These are phyloP conservation scores for Sindora glabra DNA, from an alignment of 306 rosid genomes.

Conservation along the genomic window DNA sequence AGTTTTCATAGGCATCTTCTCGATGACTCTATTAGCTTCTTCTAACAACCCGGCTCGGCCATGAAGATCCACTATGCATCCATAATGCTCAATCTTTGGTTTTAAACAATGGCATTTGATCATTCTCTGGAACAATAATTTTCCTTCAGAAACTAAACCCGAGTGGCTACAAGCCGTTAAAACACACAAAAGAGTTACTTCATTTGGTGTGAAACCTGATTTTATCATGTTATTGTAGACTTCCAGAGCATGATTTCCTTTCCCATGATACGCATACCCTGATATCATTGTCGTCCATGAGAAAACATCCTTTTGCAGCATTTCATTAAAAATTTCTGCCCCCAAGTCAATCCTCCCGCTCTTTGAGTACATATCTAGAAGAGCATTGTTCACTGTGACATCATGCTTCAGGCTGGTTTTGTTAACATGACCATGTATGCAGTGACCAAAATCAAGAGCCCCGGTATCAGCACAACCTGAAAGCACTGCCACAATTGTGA, in stretches of 20 bases:
- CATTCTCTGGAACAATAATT: conserved; percentile 4
- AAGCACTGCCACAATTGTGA: background rate
- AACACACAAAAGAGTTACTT: conserved; percentile 10
- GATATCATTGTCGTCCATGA: conserved; percentile 27
- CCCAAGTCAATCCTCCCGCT: conserved; percentile 24
- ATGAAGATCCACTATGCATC: conserved; percentile 13
- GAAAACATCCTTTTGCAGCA: conserved; percentile 15
- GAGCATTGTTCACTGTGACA: conserved; percentile 11
- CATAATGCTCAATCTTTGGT: conserved; percentile 19
- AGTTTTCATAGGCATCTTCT: background rate
- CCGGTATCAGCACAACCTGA: conserved; percentile 17
- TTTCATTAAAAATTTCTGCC: conserved; percentile 8
- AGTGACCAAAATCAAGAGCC: conserved; percentile 14
- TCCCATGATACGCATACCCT: conserved; percentile 10
- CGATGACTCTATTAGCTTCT: conserved; percentile 16
- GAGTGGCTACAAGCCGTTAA: conserved; percentile 18
- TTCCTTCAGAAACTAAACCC: conserved; percentile 12
- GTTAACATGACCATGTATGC: conserved; percentile 10
- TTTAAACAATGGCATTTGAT: conserved; percentile 3
- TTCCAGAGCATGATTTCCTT: conserved; percentile 15
- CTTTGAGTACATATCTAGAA: conserved; percentile 17
- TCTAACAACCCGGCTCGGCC: conserved; percentile 10
- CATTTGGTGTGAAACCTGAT: conserved; percentile 10
- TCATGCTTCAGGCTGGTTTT: background rate
- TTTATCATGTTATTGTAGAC: conserved; percentile 3